phyloP scores from a whole-genome alignment of 2,329 filamentous ascomycete genomes.

The Microascus cirrosus region DNA sequence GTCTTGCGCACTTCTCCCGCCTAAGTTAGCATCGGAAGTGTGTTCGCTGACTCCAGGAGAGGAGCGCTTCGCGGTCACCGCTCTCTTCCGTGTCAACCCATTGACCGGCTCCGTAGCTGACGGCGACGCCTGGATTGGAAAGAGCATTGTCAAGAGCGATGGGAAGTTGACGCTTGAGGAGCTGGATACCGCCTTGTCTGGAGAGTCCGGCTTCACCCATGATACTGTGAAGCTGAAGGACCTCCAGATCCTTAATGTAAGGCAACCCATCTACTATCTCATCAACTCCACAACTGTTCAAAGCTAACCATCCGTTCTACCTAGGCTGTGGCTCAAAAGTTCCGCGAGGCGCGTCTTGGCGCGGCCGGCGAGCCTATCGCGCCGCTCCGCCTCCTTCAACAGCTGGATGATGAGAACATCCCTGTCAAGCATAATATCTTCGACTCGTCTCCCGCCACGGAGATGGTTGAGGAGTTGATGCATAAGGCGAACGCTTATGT shows the following conservation, averaged over 20 bases:
- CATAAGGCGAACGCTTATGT: conserved; percentile 88
- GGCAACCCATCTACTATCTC: conserved; percentile 14
- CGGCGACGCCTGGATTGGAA: conserved; percentile 87
- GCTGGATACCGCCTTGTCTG: conserved; percentile 67
- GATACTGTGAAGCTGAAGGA: conserved; percentile 60
- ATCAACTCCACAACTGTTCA: background rate
- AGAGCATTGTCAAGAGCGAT: conserved; percentile 82
- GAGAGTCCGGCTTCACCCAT: conserved; percentile 49
- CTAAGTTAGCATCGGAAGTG: conserved; percentile 73
- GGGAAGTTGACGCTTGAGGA: conserved; percentile 78
- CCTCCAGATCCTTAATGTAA: conserved; percentile 66
- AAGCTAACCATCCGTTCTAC: conserved; percentile 10
- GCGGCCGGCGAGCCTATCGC: conserved; percentile 70
- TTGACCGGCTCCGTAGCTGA: conserved; percentile 69
- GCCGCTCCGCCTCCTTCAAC: conserved; percentile 78
- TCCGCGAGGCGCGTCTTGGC: conserved; percentile 78
- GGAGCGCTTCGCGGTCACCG: conserved; percentile 82
- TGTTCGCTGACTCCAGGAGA: conserved; percentile 81
- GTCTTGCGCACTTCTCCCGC: conserved; percentile 75
- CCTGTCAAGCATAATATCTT: conserved; percentile 96
- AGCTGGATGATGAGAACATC: conserved; percentile 95
- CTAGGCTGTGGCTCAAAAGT: conserved; percentile 71
- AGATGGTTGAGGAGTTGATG: conserved; percentile 89
- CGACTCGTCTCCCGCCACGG: conserved; percentile 76
- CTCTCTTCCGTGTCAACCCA: conserved; percentile 83